Conservation (phyloP, 129 eudicot species). For the Pulicaria dysenterica region DNA sequence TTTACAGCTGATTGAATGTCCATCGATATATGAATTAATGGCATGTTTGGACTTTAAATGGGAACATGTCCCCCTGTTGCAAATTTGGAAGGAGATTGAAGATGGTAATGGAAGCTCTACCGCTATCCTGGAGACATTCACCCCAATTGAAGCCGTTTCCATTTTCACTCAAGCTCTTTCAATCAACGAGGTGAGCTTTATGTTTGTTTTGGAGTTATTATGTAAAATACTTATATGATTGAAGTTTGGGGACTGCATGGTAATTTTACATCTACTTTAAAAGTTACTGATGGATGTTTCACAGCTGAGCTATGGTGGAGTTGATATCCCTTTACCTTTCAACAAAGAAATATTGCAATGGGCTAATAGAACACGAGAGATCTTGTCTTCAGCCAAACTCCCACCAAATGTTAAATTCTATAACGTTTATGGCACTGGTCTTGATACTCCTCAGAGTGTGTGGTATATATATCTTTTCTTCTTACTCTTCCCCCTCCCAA, state of each 20-base stretch:
- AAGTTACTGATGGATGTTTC: neutral
- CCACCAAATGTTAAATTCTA: slow-evolving; percentile 82
- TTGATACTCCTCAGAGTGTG: slow-evolving; percentile 87
- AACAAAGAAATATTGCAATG: slow-evolving; percentile 71
- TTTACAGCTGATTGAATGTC: slow-evolving; percentile 91
- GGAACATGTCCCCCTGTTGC: slow-evolving; percentile 72
- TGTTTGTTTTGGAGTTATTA: neutral
- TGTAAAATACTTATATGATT: neutral
- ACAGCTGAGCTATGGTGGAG: slow-evolving; percentile 64
- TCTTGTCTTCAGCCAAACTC: slow-evolving; percentile 71
- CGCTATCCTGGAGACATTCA: slow-evolving; percentile 64
- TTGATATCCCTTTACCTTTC: slow-evolving; percentile 78
- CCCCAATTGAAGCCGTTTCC: slow-evolving; percentile 61
- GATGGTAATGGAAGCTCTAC: slow-evolving; percentile 54
- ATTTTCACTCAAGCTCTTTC: slow-evolving; percentile 75
- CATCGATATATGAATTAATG: slow-evolving; percentile 95
- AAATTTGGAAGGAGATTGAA: slow-evolving; percentile 73
- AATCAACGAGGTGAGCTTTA: slow-evolving; percentile 57
- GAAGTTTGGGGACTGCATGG: neutral
- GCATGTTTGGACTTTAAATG: slow-evolving; percentile 70
- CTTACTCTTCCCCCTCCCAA: too few relatives aligned
- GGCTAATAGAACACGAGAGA: slow-evolving; percentile 83
- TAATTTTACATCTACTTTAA: neutral
- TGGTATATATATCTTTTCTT: slow-evolving; percentile 49
- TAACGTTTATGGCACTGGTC: slow-evolving; percentile 84